Evolutionary conservation across 1,284 basidiomycete genomes (phyloP).

Genomic region (Prillingera fragicola): DNA sequence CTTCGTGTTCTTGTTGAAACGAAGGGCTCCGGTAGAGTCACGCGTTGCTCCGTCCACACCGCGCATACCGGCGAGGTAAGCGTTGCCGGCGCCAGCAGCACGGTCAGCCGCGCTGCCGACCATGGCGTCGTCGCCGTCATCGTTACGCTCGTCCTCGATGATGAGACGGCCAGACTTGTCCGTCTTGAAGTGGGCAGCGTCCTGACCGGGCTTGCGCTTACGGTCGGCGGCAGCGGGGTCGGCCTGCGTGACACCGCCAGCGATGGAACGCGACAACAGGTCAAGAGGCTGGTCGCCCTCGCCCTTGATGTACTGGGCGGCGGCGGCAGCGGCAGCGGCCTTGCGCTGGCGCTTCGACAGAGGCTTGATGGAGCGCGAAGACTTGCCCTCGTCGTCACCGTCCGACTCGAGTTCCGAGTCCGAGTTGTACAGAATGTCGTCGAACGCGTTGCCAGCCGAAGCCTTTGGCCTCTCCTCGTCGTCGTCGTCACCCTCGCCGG

Average conservation of each 20-base stretch:
- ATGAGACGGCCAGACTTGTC: slow-evolving; percentile 88
- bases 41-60: slow-evolving; percentile 78
- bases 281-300: slow-evolving; percentile 97
- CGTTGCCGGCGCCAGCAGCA: slow-evolving; percentile 65
- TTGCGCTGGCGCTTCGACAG: slow-evolving; percentile 26
- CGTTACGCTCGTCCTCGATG: slow-evolving; percentile 59
- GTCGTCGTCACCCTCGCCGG: slow-evolving; percentile 49
- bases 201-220: slow-evolving; percentile 71
- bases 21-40: slow-evolving; percentile 74
- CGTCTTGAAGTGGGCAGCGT: slow-evolving; percentile 78
- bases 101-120: slow-evolving; percentile 32
- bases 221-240: slow-evolving; percentile 10
- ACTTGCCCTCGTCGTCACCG: slow-evolving; percentile 54
- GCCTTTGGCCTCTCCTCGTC: slow-evolving; percentile 50
- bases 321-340: slow-evolving; percentile 21
- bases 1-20: slow-evolving; percentile 96
- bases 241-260: slow-evolving; percentile 63
- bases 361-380: slow-evolving; percentile 33
- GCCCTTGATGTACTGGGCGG: slow-evolving; percentile 59
- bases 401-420: slow-evolving; percentile 76
- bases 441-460: slow-evolving; percentile 76
- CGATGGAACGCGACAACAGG: slow-evolving; percentile 71
- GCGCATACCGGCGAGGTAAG: slow-evolving; percentile 76
- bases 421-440: slow-evolving; percentile 90
- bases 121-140: slow-evolving; percentile 50